Evolutionary conservation across 2,329 filamentous ascomycete genomes (phyloP), one percentile per base, ranked within the genome.

Genomic region (Leptosphaerulina australis): DNA sequence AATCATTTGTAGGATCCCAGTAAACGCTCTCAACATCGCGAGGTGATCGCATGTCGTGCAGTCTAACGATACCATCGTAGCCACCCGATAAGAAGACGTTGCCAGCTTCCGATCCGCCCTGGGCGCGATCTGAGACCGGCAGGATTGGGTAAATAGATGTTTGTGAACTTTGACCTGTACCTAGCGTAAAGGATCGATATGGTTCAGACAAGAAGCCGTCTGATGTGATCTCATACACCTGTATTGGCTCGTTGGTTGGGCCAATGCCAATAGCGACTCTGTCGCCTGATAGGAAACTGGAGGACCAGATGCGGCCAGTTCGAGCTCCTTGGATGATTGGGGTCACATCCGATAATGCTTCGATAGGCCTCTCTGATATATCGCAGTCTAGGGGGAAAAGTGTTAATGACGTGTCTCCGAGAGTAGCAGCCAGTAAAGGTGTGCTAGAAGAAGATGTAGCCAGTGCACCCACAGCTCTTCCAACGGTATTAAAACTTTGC

Each of bases 1-100:
- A 81, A 53, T 80, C 76, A 57, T 87, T 83, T 3, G 82, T 81
- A 1, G 77, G 74, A 59, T 86, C 83, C 57, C 69, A 68, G 63
- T 81, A 86, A 11, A 73, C 71, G n/a, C 70, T 68, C 44, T 81
- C 79, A 34, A 74, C 78, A 10, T 74, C 68, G 15, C 70, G 65
- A 2, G 77, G 74, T 1, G 80, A 81, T 26, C 84, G 81, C 46
- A 86, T 68, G 58, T 88, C 85, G 62, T 87, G 83, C 5, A 87
- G 76, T 58, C 83, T 77, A 5, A 72, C 74, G 29, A 78, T 73
- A 9, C 83, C 81, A 62, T 86, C 82, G 41, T 83, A 82, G 65
- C 82, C 83, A 7, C 83, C 83, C 24, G 81, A 81, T 2, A 87
- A 70, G 50, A 87, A 86, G 0, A 83, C 68, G 36, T 82, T 70